These are phyloP conservation scores for Aspergillus campestris DNA, from an alignment of 495 filamentous ascomycete species.

Conservation along the genomic window DNA sequence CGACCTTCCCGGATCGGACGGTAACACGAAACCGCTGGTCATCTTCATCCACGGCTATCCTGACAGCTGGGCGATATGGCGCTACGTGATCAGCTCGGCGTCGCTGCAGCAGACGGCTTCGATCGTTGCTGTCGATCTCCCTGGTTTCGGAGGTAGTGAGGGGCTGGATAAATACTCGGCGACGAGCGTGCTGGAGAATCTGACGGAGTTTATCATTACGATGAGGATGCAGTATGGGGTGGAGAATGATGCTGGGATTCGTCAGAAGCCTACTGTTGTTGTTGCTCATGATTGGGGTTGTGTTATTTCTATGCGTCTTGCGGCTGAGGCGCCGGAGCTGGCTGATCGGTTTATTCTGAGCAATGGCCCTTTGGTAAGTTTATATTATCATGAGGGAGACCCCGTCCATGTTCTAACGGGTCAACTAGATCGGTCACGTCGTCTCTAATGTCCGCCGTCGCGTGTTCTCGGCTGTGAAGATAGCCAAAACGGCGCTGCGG, in stretches of 20 bases:
- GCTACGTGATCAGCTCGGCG: slow-evolving; percentile 26
- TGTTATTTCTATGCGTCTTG: slow-evolving; percentile 42
- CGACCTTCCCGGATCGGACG: slow-evolving; percentile 12
- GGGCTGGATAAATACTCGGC: slow-evolving; percentile 37
- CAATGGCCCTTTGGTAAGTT: slow-evolving; percentile 42
- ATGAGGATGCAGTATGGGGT: slow-evolving; percentile 39
- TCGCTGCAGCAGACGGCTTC: slow-evolving; percentile 25
- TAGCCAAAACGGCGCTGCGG: slow-evolving; percentile 35
- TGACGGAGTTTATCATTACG: slow-evolving; percentile 41
- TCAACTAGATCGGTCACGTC: slow-evolving; percentile 18
- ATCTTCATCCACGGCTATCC: slow-evolving; percentile 54
- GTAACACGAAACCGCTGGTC: slow-evolving; percentile 29
- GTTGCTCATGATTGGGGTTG: slow-evolving; percentile 53
- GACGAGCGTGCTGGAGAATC: slow-evolving; percentile 39
- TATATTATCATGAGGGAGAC: not conserved
- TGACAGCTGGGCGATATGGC: slow-evolving; percentile 48
- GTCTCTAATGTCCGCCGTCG: slow-evolving; percentile 25
- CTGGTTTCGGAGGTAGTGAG: slow-evolving; percentile 48
- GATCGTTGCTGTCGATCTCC: slow-evolving; percentile 45
- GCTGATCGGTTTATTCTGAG: slow-evolving; percentile 45
- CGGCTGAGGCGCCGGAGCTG: slow-evolving; percentile 44
- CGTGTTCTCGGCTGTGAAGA: slow-evolving; percentile 33
- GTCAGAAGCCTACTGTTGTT: slow-evolving; percentile 34
- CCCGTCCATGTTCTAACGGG: slow-evolving; percentile 2
- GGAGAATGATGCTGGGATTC: slow-evolving; percentile 16